Conservation (phyloP, 805 yeast genomes). For the Pichia cabralensis region DNA sequence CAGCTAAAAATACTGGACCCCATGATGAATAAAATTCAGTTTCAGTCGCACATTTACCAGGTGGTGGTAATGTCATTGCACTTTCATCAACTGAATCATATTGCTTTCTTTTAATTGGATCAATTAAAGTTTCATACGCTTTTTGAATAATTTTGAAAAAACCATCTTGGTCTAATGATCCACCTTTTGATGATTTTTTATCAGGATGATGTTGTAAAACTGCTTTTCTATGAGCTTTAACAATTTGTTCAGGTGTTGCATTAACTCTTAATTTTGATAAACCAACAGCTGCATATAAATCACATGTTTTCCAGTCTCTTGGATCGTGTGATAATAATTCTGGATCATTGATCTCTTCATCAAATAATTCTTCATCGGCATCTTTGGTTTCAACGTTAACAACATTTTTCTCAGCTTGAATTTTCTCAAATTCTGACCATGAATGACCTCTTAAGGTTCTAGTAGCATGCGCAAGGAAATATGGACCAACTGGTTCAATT, state of each 20-base stretch:
- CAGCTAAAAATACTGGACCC: slow-evolving; percentile 85
- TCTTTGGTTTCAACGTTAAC: slow-evolving; percentile 51
- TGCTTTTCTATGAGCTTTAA: slow-evolving; percentile 94
- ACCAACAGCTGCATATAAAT: slow-evolving; percentile 93
- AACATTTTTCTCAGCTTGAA: slow-evolving; percentile 86
- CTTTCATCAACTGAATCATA: slow-evolving; percentile 89
- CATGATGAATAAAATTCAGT: slow-evolving; percentile 80
- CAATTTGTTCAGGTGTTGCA: slow-evolving; percentile 87
- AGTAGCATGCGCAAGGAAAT: slow-evolving; percentile 91
- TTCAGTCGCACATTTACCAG: slow-evolving; percentile 27
- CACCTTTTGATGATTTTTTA: slow-evolving; percentile 87
- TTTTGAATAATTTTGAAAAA: slow-evolving; percentile 97
- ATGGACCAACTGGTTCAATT: slow-evolving; percentile 94
- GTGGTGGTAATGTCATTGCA: slow-evolving; percentile 80
- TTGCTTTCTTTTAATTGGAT: slow-evolving; percentile 80
- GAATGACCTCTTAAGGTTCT: slow-evolving; percentile 95
- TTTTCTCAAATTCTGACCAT: slow-evolving; percentile 93
- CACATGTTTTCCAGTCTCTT: slow-evolving; percentile 96
- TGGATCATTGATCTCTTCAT: slow-evolving; percentile 55
- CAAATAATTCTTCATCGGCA: slow-evolving; percentile 51
- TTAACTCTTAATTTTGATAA: slow-evolving; percentile 80
- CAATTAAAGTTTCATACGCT: slow-evolving; percentile 84
- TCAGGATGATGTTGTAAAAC: slow-evolving; percentile 97
- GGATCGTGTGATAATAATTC: slow-evolving; percentile 84
- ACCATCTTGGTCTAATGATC: slow-evolving; percentile 76